phyloP scores from a whole-genome alignment of 2,329 filamentous ascomycete species.

The Phoma sp. region DNA sequence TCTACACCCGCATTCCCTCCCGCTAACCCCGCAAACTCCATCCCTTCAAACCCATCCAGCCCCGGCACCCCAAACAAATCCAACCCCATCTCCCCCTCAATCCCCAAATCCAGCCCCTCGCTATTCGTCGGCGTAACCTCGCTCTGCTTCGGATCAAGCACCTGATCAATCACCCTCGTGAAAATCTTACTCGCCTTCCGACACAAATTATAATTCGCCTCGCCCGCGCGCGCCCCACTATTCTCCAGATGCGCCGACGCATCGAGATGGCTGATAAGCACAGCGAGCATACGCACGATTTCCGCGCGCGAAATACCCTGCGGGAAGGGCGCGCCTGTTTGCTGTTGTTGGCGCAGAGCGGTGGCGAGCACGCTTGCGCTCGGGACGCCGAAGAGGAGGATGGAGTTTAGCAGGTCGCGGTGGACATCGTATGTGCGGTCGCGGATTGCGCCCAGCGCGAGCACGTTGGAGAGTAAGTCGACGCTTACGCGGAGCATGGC shows the following conservation, averaged over 20 bases:
- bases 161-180: conserved; percentile 40
- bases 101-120: conserved; percentile 23
- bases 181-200: conserved; percentile 41
- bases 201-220: conserved; percentile 46
- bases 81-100: conserved; percentile 22
- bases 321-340: conserved; percentile 39
- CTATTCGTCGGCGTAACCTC: conserved; percentile 23
- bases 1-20: conserved; percentile 8
- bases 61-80: conserved; percentile 36
- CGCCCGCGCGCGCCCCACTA: conserved; percentile 41
- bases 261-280: conserved; percentile 52
- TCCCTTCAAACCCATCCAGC: conserved; percentile 38
- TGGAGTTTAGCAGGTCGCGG: conserved; percentile 38
- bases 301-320: conserved; percentile 43
- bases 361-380: conserved; percentile 39
- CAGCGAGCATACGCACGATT: conserved; percentile 50
- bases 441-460: conserved; percentile 38
- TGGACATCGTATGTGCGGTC: conserved; percentile 44
- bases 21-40: conserved; percentile 34
- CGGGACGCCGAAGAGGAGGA: conserved; percentile 42
- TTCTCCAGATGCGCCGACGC: conserved; percentile 37
- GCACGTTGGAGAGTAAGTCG: conserved; percentile 37
- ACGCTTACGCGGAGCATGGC: conserved; percentile 36
- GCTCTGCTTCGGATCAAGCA: conserved; percentile 33
- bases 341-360: conserved; percentile 39